Conservation (phyloP, 352 stramenopile species). For the Globisporangium canariense region DNA sequence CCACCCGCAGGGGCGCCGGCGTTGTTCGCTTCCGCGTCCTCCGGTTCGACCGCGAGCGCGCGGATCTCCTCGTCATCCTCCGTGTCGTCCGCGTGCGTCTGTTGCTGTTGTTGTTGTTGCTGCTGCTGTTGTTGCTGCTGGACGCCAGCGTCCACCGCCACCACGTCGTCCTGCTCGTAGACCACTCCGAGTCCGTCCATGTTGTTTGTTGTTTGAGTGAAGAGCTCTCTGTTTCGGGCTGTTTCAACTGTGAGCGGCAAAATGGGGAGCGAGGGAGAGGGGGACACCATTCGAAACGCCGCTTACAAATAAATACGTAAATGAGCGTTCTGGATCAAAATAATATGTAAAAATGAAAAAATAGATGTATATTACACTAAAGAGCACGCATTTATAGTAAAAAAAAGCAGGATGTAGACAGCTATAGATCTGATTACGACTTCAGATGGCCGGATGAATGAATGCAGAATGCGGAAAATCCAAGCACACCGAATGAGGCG, state of each 20-base stretch:
- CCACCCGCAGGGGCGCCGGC: constrained; percentile 6
- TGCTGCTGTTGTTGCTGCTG: constrained; percentile 18
- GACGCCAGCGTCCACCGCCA: constrained; percentile 23
- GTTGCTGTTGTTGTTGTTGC: constrained; percentile 11
- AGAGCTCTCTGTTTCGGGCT: constrained; percentile 1
- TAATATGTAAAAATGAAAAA: no score
- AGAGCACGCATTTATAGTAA: no score
- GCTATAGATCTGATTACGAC: no score
- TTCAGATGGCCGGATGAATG: no score
- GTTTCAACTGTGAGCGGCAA: constrained; percentile 2
- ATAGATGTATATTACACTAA: no score
- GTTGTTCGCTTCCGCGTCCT: constrained; percentile 35
- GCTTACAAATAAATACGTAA: neutral
- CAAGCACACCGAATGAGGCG: no score
- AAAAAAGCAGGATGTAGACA: no score
- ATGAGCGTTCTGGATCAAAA: neutral
- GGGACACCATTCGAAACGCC: neutral
- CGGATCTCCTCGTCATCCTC: constrained; percentile 75
- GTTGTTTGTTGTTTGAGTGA: neutral
- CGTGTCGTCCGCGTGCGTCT: constrained; percentile 8
- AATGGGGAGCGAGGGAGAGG: neutral
- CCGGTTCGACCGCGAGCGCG: constrained; percentile 55
- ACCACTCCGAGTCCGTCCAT: constrained; percentile 77
- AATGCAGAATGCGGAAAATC: no score
- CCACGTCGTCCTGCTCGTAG: constrained; percentile 71